phyloP scores from a whole-genome alignment of 176 grass and related monocot genomes.

The Aechmea fasciata region DNA sequence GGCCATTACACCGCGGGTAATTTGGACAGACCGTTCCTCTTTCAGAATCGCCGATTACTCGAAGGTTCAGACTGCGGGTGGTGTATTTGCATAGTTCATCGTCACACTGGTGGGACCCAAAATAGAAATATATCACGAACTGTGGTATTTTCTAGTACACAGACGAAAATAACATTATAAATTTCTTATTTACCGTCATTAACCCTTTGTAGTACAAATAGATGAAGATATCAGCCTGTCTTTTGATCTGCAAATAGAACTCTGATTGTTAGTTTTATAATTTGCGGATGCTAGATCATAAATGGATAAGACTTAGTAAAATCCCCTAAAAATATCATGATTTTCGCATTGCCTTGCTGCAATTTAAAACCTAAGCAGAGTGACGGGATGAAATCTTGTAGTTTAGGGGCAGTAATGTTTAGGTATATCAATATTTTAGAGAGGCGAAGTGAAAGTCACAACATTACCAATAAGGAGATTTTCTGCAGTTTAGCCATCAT shows the following conservation, averaged over 20 bases:
- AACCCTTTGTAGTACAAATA: slow-evolving; percentile 72
- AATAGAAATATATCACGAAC: neutral
- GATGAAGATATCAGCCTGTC: slow-evolving; percentile 87
- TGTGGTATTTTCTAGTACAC: neutral
- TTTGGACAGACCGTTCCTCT: slow-evolving; percentile 87
- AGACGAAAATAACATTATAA: slow-evolving; percentile 1
- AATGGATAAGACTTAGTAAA: neutral
- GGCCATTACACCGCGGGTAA: slow-evolving; percentile 74
- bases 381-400: no score
- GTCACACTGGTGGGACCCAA: slow-evolving; percentile 55
- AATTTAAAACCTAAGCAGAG: no score
- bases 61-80: slow-evolving; percentile 69
- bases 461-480: no score
- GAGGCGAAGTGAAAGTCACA: no score
- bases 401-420: no score
- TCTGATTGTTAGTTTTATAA: slow-evolving; percentile 8
- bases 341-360: no score
- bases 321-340: no score
- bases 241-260: slow-evolving; percentile 59
- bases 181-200: slow-evolving; percentile 51
- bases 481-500: no score
- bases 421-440: no score
- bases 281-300: slow-evolving; percentile 6
- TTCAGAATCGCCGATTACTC: slow-evolving; percentile 69
- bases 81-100: slow-evolving; percentile 76